Conservation (phyloP, 2,329 filamentous ascomycete genomes). For the Coniochaeta prunicola region DNA sequence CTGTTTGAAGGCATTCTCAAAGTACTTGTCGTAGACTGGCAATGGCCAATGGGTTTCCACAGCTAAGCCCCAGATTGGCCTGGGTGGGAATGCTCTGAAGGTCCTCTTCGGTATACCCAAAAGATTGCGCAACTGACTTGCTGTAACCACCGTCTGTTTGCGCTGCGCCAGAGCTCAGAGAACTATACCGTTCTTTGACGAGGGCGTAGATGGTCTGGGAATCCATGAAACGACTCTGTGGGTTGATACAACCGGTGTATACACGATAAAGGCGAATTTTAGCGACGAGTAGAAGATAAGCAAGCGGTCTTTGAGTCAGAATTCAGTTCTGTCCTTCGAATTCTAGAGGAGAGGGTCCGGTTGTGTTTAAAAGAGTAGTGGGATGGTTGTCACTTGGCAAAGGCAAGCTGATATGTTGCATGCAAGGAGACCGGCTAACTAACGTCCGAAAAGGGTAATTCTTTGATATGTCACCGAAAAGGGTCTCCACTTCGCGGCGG, state of each 20-base stretch:
- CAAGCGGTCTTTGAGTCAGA: too few species aligned
- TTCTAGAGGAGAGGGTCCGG: too few species aligned
- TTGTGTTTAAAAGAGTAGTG: too few species aligned
- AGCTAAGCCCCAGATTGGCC: slow-evolving; percentile 46
- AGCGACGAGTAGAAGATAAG: too few species aligned
- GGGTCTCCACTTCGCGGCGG: too few species aligned
- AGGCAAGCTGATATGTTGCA: neutral
- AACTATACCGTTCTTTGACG: slow-evolving; percentile 27
- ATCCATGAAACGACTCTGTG: slow-evolving; percentile 14
- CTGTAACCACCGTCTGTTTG: slow-evolving; percentile 21
- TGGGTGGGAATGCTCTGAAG: slow-evolving; percentile 35
- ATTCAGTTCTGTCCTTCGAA: too few species aligned
- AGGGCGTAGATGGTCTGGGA: slow-evolving; percentile 24
- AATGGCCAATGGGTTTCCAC: slow-evolving; percentile 44
- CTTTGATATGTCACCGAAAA: slow-evolving; percentile 15
- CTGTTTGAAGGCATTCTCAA: neutral
- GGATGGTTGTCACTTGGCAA: too few species aligned
- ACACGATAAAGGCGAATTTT: too few species aligned
- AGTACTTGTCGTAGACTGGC: slow-evolving; percentile 36
- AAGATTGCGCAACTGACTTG: slow-evolving; percentile 38
- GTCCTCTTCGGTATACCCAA: slow-evolving; percentile 44
- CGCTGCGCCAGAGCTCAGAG: slow-evolving; percentile 16
- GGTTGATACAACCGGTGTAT: too few species aligned
- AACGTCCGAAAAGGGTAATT: slow-evolving; percentile 5
- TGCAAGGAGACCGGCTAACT: slow-evolving; percentile 5